A percentile compares a stretch with the other conserved stretches of the same genome.
phyloP scores from a whole-genome alignment of 129 eudicot genomes.

The Erigeron canadensis region DNA sequence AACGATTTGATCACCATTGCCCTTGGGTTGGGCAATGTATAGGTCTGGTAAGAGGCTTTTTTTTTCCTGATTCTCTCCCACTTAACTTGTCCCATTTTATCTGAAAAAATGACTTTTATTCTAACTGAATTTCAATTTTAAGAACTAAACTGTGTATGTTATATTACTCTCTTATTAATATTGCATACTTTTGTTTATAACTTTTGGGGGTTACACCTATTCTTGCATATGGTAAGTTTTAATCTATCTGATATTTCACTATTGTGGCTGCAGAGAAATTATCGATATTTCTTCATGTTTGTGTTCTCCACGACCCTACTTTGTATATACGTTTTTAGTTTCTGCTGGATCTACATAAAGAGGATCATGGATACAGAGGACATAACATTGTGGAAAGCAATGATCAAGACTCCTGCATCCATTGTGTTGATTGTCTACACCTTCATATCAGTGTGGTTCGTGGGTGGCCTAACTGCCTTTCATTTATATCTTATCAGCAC shows the following conservation, averaged over 20 bases:
- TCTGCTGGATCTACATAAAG: slow-evolving; percentile 94
- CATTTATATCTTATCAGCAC: slow-evolving; percentile 95
- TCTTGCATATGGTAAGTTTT: neutral
- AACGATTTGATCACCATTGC: slow-evolving; percentile 97
- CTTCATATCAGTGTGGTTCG: slow-evolving; percentile 96
- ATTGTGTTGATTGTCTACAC: slow-evolving; percentile 86
- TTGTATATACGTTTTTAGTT: slow-evolving; percentile 82
- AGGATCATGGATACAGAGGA: slow-evolving; percentile 74
- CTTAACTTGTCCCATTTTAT: neutral
- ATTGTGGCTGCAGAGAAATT: slow-evolving; percentile 72
- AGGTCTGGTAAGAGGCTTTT: slow-evolving; percentile 67
- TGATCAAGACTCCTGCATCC: slow-evolving; percentile 96
- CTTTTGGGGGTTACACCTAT: neutral
- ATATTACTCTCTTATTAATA: neutral
- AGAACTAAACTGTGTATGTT: neutral
- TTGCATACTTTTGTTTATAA: neutral
- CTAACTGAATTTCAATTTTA: neutral
- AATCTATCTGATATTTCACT: slow-evolving; percentile 10
- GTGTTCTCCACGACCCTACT: slow-evolving; percentile 93
- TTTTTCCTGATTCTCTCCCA: slow-evolving; percentile 10
- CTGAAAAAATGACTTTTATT: neutral
- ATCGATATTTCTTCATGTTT: slow-evolving; percentile 98
- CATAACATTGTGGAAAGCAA: slow-evolving; percentile 81
- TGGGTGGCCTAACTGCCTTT: slow-evolving; percentile 98
- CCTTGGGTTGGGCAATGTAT: slow-evolving; percentile 99